phyloP scores from a whole-genome alignment of 2,329 filamentous ascomycete genomes.

The Leptographium radiaticola region DNA sequence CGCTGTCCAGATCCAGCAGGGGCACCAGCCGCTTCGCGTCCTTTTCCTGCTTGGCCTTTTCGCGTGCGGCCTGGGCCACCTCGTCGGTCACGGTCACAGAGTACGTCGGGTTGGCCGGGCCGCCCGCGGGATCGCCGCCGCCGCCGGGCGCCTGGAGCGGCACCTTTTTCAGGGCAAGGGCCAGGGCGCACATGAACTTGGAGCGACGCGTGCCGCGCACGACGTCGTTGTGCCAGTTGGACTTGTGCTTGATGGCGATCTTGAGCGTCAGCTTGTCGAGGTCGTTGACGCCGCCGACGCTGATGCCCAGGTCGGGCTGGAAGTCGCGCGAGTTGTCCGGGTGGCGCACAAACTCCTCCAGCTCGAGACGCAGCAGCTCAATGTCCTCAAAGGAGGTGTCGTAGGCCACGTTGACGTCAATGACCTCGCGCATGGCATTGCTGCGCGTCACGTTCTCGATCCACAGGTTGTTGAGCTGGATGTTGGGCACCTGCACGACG shows the following conservation, averaged over 20 bases:
- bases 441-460: constrained; percentile 88
- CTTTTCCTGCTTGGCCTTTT: constrained; percentile 43
- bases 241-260: constrained; percentile 82
- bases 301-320: constrained; percentile 67
- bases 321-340: constrained; percentile 87
- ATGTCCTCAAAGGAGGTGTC: constrained; percentile 85
- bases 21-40: constrained; percentile 56
- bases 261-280: constrained; percentile 79
- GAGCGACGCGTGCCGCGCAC: constrained; percentile 70
- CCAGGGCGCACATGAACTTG: constrained; percentile 94
- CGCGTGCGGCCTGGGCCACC: constrained; percentile 50
- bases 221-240: constrained; percentile 79
- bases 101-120: constrained; percentile 65
- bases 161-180: constrained; percentile 71
- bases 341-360: constrained; percentile 70
- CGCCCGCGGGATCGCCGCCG: constrained; percentile 47
- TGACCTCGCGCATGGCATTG: constrained; percentile 78
- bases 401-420: constrained; percentile 70
- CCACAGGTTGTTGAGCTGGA: constrained; percentile 82
- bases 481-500: constrained; percentile 75
- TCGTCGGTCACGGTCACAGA: constrained; percentile 62
- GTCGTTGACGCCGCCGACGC: constrained; percentile 65
- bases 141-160: constrained; percentile 76
- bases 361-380: constrained; percentile 69
- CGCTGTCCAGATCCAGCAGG: background rate